phyloP scores from a whole-genome alignment of 2,329 filamentous ascomycete species.

The Blumeria graminis region DNA sequence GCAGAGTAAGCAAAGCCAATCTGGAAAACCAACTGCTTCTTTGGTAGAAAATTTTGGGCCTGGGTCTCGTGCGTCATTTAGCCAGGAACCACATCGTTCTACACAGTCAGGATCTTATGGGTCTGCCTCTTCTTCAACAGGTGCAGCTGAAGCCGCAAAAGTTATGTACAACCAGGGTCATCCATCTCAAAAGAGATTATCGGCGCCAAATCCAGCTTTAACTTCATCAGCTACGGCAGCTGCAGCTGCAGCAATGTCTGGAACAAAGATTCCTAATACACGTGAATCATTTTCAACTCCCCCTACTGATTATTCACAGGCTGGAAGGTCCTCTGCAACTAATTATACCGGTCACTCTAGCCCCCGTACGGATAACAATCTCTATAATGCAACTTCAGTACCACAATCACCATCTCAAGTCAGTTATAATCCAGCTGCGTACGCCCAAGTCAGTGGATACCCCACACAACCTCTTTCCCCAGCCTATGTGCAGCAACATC shows the following conservation, averaged over 20 bases:
- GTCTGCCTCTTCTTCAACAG: conserved; percentile 20
- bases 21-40: conserved; percentile 7
- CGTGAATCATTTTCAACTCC: conserved; percentile 11
- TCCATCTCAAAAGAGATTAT: conserved; percentile 21
- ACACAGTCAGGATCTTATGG: conserved; percentile 16
- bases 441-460: conserved; percentile 37
- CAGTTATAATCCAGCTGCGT: conserved; percentile 57
- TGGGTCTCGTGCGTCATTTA: conserved; percentile 12
- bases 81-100: conserved; percentile 11
- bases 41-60: conserved; percentile 4
- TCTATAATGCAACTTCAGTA: conserved; percentile 13
- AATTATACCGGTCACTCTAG: conserved; percentile 9
- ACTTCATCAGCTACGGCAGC: conserved; percentile 30
- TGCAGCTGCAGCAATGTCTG: conserved; percentile 34
- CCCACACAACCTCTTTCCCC: conserved; percentile 20
- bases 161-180: conserved; percentile 30
- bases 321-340: conserved; percentile 6
- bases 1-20: conserved; percentile 11
- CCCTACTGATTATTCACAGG: conserved; percentile 11
- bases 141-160: conserved; percentile 40
- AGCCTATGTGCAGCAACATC: conserved; percentile 6
- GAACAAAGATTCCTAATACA: conserved; percentile 12
- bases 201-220: conserved; percentile 25
- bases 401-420: conserved; percentile 25
- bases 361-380: conserved; percentile 8